These are phyloP conservation scores for Nectriaceae sp. DNA, from an alignment of 2,329 filamentous ascomycete species.

Conservation along the genomic window DNA sequence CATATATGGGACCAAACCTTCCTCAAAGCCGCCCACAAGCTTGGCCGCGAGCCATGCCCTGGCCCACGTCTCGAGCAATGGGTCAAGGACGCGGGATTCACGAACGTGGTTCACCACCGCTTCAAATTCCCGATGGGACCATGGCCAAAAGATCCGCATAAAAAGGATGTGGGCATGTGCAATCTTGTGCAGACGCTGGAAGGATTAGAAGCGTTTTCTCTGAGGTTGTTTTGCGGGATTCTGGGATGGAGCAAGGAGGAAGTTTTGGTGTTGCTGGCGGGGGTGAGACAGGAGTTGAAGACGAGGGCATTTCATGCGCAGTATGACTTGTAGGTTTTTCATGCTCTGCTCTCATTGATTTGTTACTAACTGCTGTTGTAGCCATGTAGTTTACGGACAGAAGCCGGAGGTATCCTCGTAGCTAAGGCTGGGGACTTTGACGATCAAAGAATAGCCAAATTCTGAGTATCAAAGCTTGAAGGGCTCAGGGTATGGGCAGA, in stretches of 20 bases:
- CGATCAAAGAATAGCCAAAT: no score
- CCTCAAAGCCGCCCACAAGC: conserved; percentile 12
- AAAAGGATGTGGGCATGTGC: conserved; percentile 34
- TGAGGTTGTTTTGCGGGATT: conserved; percentile 10
- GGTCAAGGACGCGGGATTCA: conserved; percentile 37
- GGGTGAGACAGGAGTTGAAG: conserved; percentile 10
- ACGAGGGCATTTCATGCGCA: conserved; percentile 3
- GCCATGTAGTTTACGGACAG: conserved; percentile 15
- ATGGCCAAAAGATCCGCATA: conserved; percentile 37
- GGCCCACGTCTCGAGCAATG: conserved; percentile 29
- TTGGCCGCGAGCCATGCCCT: conserved; percentile 25
- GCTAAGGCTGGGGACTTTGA: no score
- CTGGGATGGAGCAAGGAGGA: conserved; percentile 6
- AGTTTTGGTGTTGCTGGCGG: conserved; percentile 4
- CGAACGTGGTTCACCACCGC: conserved; percentile 31
- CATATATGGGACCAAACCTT: conserved; percentile 23
- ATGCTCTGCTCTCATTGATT: background rate
- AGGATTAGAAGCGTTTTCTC: conserved; percentile 8
- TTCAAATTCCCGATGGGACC: conserved; percentile 36
- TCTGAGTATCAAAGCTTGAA: no score
- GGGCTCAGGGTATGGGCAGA: no score
- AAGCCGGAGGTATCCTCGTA: no score
- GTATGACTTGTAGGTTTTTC: conserved; percentile 11
- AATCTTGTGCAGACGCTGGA: conserved; percentile 12
- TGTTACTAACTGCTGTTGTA: background rate